Percentiles rank a stretch among this genome's conserved stretches.
Evolutionary conservation across 2,329 filamentous ascomycete species (phyloP).

Genomic region (Fusarium papillatum): DNA sequence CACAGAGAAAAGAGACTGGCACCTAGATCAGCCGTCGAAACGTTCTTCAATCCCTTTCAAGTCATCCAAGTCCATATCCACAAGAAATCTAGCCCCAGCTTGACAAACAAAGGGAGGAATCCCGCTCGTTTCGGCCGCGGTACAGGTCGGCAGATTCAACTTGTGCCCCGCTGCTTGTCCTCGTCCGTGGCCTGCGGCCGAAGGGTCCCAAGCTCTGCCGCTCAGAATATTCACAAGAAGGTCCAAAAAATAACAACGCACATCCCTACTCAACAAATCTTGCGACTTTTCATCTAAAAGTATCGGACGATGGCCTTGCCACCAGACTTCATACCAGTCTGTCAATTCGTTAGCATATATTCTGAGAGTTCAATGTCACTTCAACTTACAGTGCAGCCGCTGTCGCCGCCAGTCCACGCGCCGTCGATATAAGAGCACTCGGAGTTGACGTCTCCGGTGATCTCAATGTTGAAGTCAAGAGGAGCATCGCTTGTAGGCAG

Average conservation of each 20-base stretch:
- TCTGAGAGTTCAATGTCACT: not conserved
- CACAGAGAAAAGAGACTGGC: conserved; percentile 35
- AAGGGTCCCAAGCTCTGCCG: conserved; percentile 38
- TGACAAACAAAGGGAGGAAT: conserved; percentile 41
- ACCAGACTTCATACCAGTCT: conserved; percentile 60
- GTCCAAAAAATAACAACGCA: conserved; percentile 45
- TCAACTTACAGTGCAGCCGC: conserved; percentile 85
- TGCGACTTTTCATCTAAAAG: conserved; percentile 46
- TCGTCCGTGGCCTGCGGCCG: conserved; percentile 35
- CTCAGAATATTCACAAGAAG: conserved; percentile 52
- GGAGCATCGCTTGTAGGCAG: conserved; percentile 76
- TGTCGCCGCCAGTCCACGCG: conserved; percentile 67
- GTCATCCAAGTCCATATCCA: conserved; percentile 33
- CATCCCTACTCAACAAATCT: conserved; percentile 31
- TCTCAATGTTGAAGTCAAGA: conserved; percentile 85
- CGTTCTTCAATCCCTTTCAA: conserved; percentile 29
- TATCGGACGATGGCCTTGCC: conserved; percentile 60
- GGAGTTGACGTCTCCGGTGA: conserved; percentile 73
- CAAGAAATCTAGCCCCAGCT: conserved; percentile 37
- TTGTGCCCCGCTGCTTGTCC: conserved; percentile 28
- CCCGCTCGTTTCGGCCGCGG: conserved; percentile 21
- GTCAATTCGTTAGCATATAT: conserved; percentile 31
- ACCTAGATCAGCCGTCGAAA: conserved; percentile 31
- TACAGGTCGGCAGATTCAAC: conserved; percentile 17
- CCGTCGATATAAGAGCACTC: conserved; percentile 77